A percentile compares a stretch with the other conserved stretches of the same genome.
These are phyloP conservation scores for Phragmites australis DNA, from an alignment of 176 grass and related monocot species.

Conservation along the genomic window DNA sequence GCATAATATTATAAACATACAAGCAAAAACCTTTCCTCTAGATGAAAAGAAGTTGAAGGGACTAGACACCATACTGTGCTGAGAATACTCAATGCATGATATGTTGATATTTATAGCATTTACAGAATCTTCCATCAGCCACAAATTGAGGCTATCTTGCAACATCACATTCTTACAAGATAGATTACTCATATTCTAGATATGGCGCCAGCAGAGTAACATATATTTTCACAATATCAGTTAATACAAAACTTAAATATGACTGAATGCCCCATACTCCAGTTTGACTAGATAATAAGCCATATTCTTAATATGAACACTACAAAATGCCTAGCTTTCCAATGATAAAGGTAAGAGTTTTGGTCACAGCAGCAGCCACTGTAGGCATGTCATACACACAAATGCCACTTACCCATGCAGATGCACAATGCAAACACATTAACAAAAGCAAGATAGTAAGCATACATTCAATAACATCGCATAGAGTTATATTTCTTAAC, in stretches of 20 bases:
- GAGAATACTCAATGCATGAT: background rate
- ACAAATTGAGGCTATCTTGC: constrained; percentile 1
- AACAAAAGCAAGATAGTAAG: background rate
- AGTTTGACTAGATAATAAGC: constrained; percentile 1
- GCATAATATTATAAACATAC: background rate
- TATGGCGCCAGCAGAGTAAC: background rate
- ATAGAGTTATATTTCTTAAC: constrained; percentile 1
- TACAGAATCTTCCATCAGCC: background rate
- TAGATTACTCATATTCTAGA: constrained; percentile 10
- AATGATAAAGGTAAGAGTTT: background rate
- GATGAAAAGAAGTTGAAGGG: background rate
- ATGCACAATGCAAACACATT: background rate
- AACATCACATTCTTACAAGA: constrained; percentile 11
- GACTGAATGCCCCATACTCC: background rate
- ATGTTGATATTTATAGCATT: constrained; percentile 5
- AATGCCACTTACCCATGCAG: background rate
- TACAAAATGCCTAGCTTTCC: constrained; percentile 16
- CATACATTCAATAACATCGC: background rate
- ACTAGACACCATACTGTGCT: background rate
- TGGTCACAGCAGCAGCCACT: background rate
- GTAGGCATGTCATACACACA: constrained; percentile 7
- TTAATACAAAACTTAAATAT: background rate
- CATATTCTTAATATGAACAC: constrained; percentile 5
- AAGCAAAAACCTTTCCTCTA: background rate
- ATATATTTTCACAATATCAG: background rate